These are phyloP conservation scores for Pythium coloratum DNA, from an alignment of 352 stramenopile species.

Conservation along the genomic window DNA sequence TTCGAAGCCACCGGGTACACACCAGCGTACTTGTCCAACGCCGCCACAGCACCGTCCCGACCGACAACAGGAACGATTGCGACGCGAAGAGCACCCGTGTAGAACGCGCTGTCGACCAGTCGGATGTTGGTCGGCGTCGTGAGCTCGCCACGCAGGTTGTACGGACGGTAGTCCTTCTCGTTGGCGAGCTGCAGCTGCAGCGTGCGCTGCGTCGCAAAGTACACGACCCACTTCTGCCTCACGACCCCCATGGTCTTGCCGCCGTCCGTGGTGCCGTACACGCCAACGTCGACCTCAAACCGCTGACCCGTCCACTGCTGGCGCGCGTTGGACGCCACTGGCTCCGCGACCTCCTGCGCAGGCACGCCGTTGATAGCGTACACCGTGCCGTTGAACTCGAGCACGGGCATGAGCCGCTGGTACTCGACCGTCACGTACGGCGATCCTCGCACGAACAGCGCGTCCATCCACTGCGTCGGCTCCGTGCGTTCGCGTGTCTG, in stretches of 20 bases:
- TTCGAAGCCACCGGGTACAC: conserved; percentile 54
- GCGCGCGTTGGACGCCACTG: conserved; percentile 22
- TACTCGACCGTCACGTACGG: conserved; percentile 87
- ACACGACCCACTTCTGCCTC: conserved; percentile 69
- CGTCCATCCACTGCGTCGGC: conserved; percentile 52
- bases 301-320: conserved; percentile 55
- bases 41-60: conserved; percentile 18
- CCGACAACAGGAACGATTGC: conserved; percentile 52
- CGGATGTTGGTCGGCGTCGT: conserved; percentile 73
- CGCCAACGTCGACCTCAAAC: conserved; percentile 70
- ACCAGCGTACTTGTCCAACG: conserved; percentile 50
- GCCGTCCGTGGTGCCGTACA: conserved; percentile 57
- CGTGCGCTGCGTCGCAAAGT: conserved; percentile 67
- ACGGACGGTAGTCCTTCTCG: conserved; percentile 64
- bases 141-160: conserved; percentile 66
- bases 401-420: conserved; percentile 55
- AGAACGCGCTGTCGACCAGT: conserved; percentile 64
- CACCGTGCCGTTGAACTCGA: conserved; percentile 71
- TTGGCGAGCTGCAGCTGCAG: conserved; percentile 64
- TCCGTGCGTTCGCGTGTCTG: conserved; percentile 6
- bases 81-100: conserved; percentile 55
- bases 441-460: conserved; percentile 58
- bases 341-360: conserved; percentile 33
- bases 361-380: conserved; percentile 51
- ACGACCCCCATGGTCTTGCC: conserved; percentile 9